A percentile compares a stretch with the other conserved stretches of the same genome.
Conservation (phyloP, 192 early-diverging fungal species). For the Mortierella hygrophila region DNA sequence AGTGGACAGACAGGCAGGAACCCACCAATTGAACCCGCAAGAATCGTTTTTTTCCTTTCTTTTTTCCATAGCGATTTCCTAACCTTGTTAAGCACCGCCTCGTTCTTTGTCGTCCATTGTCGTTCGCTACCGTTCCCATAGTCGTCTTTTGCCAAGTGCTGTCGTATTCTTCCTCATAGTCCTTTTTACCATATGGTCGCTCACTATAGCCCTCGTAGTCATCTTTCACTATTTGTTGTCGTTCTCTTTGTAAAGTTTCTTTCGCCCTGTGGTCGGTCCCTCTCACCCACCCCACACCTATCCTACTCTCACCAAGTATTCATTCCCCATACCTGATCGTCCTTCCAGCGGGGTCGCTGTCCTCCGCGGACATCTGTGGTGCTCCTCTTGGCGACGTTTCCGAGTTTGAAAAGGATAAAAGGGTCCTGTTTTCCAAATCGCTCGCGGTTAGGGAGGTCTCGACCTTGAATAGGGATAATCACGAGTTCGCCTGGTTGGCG, state of each 20-base stretch:
- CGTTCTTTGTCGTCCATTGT: neutral
- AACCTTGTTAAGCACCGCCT: neutral
- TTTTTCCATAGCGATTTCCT: neutral
- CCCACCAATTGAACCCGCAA: neutral
- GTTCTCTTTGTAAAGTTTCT: too few species aligned
- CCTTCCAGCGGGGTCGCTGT: conserved; percentile 67
- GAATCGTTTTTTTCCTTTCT: neutral
- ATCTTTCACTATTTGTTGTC: too few species aligned
- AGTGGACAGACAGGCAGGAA: too few species aligned
- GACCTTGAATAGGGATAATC: conserved; percentile 55
- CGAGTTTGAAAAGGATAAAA: conserved; percentile 65
- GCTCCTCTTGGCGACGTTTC: conserved; percentile 60
- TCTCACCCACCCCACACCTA: too few species aligned
- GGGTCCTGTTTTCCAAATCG: conserved; percentile 69
- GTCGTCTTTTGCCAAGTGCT: too few species aligned
- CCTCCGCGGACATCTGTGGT: conserved; percentile 68
- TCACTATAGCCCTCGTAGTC: too few species aligned
- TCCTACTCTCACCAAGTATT: too few species aligned
- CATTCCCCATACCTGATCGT: conserved; percentile 60
- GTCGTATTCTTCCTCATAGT: too few species aligned
- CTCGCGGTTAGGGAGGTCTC: conserved; percentile 48
- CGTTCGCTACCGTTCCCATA: too few species aligned
- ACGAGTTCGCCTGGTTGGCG: conserved; percentile 36
- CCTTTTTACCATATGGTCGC: too few species aligned
- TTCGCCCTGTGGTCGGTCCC: too few species aligned